Evolutionary conservation across 2,329 filamentous ascomycete genomes (phyloP), one percentile per base, ranked within the genome.

Genomic region (Aspergillus glaucus): DNA sequence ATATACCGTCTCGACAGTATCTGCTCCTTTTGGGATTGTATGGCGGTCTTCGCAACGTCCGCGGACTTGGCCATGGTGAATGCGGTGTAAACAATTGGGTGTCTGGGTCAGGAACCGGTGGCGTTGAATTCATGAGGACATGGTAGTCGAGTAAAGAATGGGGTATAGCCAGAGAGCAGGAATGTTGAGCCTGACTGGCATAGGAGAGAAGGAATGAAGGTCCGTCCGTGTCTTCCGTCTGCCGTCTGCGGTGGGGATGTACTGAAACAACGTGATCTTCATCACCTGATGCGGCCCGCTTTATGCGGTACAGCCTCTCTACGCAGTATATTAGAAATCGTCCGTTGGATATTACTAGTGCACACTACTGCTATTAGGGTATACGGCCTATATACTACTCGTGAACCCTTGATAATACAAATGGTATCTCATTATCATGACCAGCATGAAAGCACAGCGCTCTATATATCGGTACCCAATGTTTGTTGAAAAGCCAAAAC

Each of bases 1-100:
- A 95, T 79, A 63, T 88, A 79, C 51, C 80, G 71, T 54, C 84
- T 77, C 51, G 78, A 80, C 55, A 84, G 69, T 28, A 84, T 48
- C 28, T 61, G 67, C 55, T 77, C 71, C 64, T 77, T 79, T 32
- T 68, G 64, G 55, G 59, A 50, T 51, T 45, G 47, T 54, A 58
- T 48, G 49, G 57, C 49, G 43, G 45, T 5, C n/a, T 19, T 26
- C n/a, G 19, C 19, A 40, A 40, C 9, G 22, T 9, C 41, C 41
- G 54, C 42, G 43, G 47, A 32, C 45, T 59, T 52, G 40, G 55
- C 51, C 58, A 63, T 63, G 14, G 44, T 51, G 30, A 46, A 34
- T 52, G 47, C 45, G 40, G 47, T 45, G n/a, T n/a, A 9, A 43
- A 44, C 43, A 44, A 34, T 19, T 10, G 15, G 15, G 37, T 21